Evolutionary conservation across 2,329 filamentous ascomycete genomes (phyloP).

Genomic region (Cordyceps militaris): DNA sequence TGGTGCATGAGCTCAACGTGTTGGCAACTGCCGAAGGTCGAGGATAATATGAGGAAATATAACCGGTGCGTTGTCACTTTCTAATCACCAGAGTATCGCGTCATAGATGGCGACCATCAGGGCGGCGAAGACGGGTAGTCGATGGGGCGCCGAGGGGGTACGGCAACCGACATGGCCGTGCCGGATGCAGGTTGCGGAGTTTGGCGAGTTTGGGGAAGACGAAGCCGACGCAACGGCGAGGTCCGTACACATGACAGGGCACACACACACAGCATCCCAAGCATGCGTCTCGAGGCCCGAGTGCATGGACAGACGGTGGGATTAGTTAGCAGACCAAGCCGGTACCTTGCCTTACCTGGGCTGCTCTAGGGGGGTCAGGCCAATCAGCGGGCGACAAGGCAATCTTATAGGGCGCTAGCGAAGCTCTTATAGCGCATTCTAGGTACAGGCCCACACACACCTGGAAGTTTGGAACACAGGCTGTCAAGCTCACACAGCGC

Average conservation of each 20-base stretch:
- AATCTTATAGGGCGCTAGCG: background rate
- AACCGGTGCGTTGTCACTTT: background rate
- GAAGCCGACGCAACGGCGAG: background rate
- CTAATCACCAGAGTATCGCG: background rate
- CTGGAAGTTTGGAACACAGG: background rate
- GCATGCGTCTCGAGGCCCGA: background rate
- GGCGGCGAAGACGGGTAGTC: background rate
- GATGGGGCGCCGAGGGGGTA: background rate
- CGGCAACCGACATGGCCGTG: background rate
- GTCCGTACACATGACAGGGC: background rate
- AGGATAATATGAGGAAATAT: background rate
- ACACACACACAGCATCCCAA: background rate
- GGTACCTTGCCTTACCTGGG: too few relatives aligned
- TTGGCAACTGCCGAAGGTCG: background rate
- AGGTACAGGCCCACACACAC: background rate
- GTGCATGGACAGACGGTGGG: background rate
- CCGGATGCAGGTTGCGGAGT: background rate
- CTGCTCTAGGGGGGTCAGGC: background rate
- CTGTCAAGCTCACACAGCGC: background rate
- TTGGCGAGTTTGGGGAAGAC: slow-evolving; percentile 1
- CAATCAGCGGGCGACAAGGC: background rate
- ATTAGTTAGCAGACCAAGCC: background rate
- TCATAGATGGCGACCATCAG: slow-evolving; percentile 1
- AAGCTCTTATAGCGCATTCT: background rate
- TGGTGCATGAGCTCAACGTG: background rate